These are phyloP conservation scores for Coemansia sp. DNA, from an alignment of 371 early-diverging fungal species.

Conservation along the genomic window DNA sequence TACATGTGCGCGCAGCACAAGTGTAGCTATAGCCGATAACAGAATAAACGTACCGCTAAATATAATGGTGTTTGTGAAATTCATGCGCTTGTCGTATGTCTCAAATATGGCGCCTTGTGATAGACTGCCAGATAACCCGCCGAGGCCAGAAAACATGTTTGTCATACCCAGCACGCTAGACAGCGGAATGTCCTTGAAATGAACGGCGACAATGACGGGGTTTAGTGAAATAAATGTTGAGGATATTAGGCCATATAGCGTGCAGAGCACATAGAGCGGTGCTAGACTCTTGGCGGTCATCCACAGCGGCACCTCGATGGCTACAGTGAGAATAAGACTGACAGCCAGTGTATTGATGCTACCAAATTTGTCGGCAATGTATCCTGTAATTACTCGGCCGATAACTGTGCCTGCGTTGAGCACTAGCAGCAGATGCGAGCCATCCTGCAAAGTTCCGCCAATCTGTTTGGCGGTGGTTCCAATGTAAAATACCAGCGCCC, in stretches of 20 bases:
- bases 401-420: constrained; percentile 59
- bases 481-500: constrained; percentile 35
- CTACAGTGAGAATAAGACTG: constrained; percentile 45
- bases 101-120: constrained; percentile 52
- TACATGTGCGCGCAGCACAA: constrained; percentile 22
- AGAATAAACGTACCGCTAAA: constrained; percentile 33
- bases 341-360: constrained; percentile 58
- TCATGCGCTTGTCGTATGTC: constrained; percentile 29
- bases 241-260: constrained; percentile 42
- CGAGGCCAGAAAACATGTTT: constrained; percentile 48
- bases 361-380: constrained; percentile 57
- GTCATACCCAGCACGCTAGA: constrained; percentile 49
- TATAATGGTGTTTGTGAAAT: constrained; percentile 35
- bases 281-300: constrained; percentile 39
- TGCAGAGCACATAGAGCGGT: constrained; percentile 30
- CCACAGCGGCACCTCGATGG: constrained; percentile 50
- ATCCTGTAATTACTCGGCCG: constrained; percentile 60
- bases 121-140: constrained; percentile 52
- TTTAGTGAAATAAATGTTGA: constrained; percentile 50
- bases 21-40: constrained; percentile 18
- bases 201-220: constrained; percentile 44
- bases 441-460: constrained; percentile 44
- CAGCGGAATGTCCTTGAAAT: constrained; percentile 37
- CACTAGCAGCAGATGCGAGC: constrained; percentile 54
- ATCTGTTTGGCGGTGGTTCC: constrained; percentile 25